A percentile compares a stretch with the other conserved stretches of the same genome.
Evolutionary conservation across 495 filamentous ascomycete genomes (phyloP).

Genomic region (Cairneyella variabilis): DNA sequence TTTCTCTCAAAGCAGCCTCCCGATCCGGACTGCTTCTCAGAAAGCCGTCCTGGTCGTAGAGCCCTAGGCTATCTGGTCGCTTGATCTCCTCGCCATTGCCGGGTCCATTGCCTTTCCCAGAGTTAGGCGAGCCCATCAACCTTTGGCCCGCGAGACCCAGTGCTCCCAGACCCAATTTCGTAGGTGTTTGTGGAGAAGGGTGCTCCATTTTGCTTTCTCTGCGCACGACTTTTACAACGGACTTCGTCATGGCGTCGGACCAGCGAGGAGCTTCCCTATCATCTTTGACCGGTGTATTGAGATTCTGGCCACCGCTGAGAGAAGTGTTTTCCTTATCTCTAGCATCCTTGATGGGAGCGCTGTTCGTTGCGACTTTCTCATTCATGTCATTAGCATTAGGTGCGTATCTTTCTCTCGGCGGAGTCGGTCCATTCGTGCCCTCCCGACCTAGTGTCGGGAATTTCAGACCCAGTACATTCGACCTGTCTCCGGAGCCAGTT

Average conservation of each 20-base stretch:
- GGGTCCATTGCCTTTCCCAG: background rate
- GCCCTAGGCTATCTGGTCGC: conserved; percentile 27
- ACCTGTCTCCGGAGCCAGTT: background rate
- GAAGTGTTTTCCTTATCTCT: background rate
- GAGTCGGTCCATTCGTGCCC: background rate
- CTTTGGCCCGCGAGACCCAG: background rate
- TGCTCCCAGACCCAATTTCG: conserved; percentile 1
- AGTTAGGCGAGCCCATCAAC: background rate
- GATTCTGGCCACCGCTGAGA: too few relatives aligned
- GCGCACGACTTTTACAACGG: background rate
- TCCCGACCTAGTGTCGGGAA: conserved; percentile 1
- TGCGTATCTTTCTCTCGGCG: background rate
- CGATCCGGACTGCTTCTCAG: conserved; percentile 30
- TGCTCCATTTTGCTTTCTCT: conserved; percentile 16
- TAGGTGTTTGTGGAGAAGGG: conserved; percentile 11
- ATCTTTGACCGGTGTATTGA: background rate
- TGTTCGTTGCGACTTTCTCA: background rate
- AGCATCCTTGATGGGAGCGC: background rate
- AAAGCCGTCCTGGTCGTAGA: conserved; percentile 43
- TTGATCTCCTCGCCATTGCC: background rate
- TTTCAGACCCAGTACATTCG: background rate
- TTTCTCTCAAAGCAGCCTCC: too few relatives aligned
- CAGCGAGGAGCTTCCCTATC: background rate
- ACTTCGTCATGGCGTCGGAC: conserved; percentile 5
- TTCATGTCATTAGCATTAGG: background rate